Percentiles rank a stretch among this genome's conserved stretches.
phyloP scores from a whole-genome alignment of 805 yeast genomes.

The Suhomyces prunicola region DNA sequence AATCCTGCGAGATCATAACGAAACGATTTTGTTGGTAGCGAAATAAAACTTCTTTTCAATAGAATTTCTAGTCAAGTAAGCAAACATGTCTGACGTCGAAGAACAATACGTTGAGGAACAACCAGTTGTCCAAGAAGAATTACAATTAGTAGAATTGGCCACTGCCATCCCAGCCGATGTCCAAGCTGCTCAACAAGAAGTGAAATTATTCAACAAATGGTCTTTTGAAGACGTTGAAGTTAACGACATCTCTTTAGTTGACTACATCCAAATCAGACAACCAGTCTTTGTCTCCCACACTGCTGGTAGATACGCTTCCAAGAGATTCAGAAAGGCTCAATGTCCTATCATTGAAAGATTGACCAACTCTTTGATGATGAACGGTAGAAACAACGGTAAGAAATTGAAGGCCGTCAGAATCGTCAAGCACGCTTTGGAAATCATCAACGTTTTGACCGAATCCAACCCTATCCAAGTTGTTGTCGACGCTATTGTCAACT shows the following conservation, averaged over 20 bases:
- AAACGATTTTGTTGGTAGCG: not conserved
- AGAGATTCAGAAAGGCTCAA: constrained; percentile 99
- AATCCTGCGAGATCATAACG: constrained; percentile 3
- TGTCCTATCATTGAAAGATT: constrained; percentile 99
- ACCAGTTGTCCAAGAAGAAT: constrained; percentile 84
- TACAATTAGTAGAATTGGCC: constrained; percentile 81
- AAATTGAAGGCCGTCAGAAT: constrained; percentile 99
- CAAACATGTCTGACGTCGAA: constrained; percentile 83
- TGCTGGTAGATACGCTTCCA: constrained; percentile 99
- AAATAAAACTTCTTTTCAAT: constrained; percentile 5
- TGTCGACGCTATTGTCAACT: constrained; percentile 99
- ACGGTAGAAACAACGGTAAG: constrained; percentile 99
- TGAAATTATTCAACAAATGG: constrained; percentile 99
- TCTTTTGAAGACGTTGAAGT: constrained; percentile 96
- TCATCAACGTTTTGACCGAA: constrained; percentile 95
- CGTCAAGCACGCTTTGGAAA: constrained; percentile 98
- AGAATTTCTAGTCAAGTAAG: constrained; percentile 4
- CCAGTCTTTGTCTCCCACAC: constrained; percentile 99
- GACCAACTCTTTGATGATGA: constrained; percentile 99
- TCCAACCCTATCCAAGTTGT: constrained; percentile 99
- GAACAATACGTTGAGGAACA: constrained; percentile 50
- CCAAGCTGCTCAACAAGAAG: constrained; percentile 92
- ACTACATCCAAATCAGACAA: constrained; percentile 96
- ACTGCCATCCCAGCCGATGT: constrained; percentile 96
- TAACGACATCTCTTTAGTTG: constrained; percentile 96